Conservation (phyloP, 805 yeast species). For the Komagataella phaffii region DNA sequence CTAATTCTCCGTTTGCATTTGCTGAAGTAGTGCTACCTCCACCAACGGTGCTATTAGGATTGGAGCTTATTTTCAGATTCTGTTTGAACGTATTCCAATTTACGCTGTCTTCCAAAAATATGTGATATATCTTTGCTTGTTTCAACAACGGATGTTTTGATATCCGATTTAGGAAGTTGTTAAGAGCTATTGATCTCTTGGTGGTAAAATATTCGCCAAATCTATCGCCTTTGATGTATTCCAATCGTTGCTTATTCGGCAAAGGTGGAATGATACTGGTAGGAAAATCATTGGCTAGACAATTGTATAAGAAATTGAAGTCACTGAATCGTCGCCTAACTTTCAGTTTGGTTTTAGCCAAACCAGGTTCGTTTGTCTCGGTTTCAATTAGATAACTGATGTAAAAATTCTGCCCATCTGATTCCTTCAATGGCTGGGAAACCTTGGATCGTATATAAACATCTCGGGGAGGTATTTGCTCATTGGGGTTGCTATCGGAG, state of each 20-base stretch:
- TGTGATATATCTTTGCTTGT: constrained; percentile 54
- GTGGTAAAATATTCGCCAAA: constrained; percentile 75
- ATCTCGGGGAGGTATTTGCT: neutral
- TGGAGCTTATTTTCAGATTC: constrained; percentile 28
- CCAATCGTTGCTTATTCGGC: constrained; percentile 85
- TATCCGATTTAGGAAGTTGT: constrained; percentile 61
- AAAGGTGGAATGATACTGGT: constrained; percentile 84
- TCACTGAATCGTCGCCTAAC: constrained; percentile 82
- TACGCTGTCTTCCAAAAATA: constrained; percentile 51
- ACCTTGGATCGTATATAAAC: constrained; percentile 27
- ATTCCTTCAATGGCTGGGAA: constrained; percentile 51
- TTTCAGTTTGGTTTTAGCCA: constrained; percentile 26
- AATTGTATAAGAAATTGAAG: constrained; percentile 64
- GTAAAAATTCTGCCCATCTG: constrained; percentile 65
- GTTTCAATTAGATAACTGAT: constrained; percentile 62
- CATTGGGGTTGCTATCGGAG: neutral
- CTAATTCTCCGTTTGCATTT: constrained; percentile 25
- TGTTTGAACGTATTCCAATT: constrained; percentile 64
- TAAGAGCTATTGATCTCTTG: constrained; percentile 69
- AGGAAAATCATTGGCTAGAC: constrained; percentile 67
- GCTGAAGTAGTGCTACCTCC: constrained; percentile 9
- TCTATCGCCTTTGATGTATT: constrained; percentile 75
- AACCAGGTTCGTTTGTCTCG: constrained; percentile 45
- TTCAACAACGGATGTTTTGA: constrained; percentile 62
- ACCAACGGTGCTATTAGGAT: constrained; percentile 8